Percentiles rank a stretch among this genome's conserved stretches.
Evolutionary conservation across 139 green algal species (phyloP).

Genomic region (Asterochloris sp.): DNA sequence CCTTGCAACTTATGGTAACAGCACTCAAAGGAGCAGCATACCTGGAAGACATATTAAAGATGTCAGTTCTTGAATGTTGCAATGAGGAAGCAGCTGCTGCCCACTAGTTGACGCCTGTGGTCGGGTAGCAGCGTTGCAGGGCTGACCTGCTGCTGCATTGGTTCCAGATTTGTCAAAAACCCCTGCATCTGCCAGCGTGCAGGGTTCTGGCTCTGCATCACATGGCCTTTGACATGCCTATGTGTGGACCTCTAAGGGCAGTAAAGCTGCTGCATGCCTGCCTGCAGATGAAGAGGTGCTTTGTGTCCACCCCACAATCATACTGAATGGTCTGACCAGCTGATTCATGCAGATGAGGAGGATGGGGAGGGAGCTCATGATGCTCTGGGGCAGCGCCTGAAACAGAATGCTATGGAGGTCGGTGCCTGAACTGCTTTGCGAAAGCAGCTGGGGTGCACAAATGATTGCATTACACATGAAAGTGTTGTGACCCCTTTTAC

Average conservation of each 20-base stretch:
- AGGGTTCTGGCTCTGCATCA: too few relatives aligned
- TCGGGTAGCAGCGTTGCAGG: too few relatives aligned
- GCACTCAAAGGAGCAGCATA: neutral
- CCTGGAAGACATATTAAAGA: neutral
- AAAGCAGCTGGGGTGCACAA: neutral
- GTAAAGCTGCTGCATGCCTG: neutral
- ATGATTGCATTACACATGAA: too few relatives aligned
- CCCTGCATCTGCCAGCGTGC: too few relatives aligned
- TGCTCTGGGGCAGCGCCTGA: constrained; percentile 36
- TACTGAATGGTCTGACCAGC: too few relatives aligned
- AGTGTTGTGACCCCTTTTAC: too few relatives aligned
- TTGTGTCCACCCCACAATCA: neutral
- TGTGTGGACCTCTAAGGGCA: neutral
- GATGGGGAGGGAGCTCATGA: constrained; percentile 21
- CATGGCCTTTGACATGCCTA: too few relatives aligned
- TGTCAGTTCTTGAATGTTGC: too few relatives aligned
- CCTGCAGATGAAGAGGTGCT: neutral
- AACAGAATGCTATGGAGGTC: constrained; percentile 49
- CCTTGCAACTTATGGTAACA: neutral
- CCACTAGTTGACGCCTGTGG: too few relatives aligned
- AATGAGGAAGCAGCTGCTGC: too few relatives aligned
- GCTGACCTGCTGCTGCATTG: too few relatives aligned
- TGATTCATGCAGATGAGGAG: neutral
- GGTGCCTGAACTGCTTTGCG: neutral
- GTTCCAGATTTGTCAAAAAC: too few relatives aligned